These are phyloP conservation scores for Pseudocercospora eumusae DNA, from an alignment of 2,329 filamentous ascomycete genomes.

Conservation along the genomic window DNA sequence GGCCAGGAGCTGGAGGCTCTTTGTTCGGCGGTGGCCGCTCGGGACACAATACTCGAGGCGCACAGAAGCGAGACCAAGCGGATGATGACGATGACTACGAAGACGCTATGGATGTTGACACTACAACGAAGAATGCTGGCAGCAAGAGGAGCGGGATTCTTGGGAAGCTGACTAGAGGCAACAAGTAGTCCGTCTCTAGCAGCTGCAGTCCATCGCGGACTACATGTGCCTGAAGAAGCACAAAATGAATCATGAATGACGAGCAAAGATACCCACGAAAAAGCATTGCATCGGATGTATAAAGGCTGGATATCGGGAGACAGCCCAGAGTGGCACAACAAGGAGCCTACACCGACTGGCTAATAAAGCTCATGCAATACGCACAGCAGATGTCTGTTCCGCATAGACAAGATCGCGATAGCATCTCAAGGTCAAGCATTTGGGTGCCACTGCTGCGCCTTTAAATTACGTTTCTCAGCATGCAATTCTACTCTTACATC, in stretches of 20 bases:
- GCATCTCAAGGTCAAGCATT: neutral
- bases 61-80: constrained; percentile 26
- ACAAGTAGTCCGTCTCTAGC: neutral
- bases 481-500: neutral
- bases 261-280: neutral
- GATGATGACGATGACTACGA: constrained; percentile 35
- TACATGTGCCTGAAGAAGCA: neutral
- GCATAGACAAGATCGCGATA: neutral
- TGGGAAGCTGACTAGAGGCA: neutral
- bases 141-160: neutral
- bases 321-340: neutral
- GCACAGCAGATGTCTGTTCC: neutral
- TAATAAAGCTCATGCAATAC: neutral
- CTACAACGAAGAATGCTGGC: constrained; percentile 5
- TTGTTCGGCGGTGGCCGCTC: constrained; percentile 7
- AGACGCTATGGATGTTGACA: constrained; percentile 42
- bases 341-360: neutral
- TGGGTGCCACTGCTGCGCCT: neutral
- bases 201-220: neutral
- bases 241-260: neutral
- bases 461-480: neutral
- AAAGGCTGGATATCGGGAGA: neutral
- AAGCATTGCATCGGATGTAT: neutral
- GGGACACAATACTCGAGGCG: constrained; percentile 22
- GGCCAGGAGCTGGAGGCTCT: constrained; percentile 13